Percentiles rank a stretch among this genome's conserved stretches.
phyloP scores from a whole-genome alignment of 306 rosid genomes.

The Medicago lupulina region DNA sequence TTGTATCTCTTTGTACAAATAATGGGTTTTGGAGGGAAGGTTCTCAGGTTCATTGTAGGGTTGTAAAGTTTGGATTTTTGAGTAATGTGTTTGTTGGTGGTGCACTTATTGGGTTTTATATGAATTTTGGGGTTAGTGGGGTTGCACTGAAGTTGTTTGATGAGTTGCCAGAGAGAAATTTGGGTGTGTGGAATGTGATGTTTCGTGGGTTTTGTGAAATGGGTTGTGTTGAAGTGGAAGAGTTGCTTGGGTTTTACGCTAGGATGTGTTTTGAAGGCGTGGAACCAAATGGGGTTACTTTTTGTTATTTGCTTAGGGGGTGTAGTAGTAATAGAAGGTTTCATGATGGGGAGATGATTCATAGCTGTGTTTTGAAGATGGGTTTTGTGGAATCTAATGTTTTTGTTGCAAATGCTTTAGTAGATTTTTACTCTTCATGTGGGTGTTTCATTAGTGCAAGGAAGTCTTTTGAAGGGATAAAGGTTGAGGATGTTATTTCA shows the following conservation, averaged over 20 bases:
- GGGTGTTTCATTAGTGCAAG: slow-evolving; percentile 63
- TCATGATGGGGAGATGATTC: slow-evolving; percentile 70
- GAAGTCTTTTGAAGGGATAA: slow-evolving; percentile 64
- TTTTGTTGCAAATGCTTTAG: slow-evolving; percentile 79
- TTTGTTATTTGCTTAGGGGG: slow-evolving; percentile 74
- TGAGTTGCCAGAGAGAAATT: slow-evolving; percentile 63
- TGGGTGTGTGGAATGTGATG: slow-evolving; percentile 69
- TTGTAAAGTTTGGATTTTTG: slow-evolving; percentile 59
- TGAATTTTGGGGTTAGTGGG: slow-evolving; percentile 50
- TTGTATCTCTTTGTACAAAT: slow-evolving; percentile 57
- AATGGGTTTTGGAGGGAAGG: slow-evolving; percentile 58
- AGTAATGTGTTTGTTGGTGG: slow-evolving; percentile 64
- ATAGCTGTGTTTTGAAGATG: slow-evolving; percentile 59
- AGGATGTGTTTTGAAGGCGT: slow-evolving; percentile 65
- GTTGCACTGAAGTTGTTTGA: slow-evolving; percentile 71
- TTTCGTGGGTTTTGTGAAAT: slow-evolving; percentile 68
- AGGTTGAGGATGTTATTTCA: slow-evolving; percentile 69
- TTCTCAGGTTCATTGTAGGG: slow-evolving; percentile 77
- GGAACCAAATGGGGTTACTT: slow-evolving; percentile 74
- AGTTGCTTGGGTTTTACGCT: slow-evolving; percentile 43
- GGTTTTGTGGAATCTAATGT: slow-evolving; percentile 62
- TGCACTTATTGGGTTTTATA: slow-evolving; percentile 61
- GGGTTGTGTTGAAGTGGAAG: slow-evolving; percentile 41
- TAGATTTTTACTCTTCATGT: slow-evolving; percentile 85
- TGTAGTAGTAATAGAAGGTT: slow-evolving; percentile 55